A percentile compares a stretch with the other conserved stretches of the same genome.
phyloP scores from a whole-genome alignment of 345 rosid species.

The Hibiscus trionum region DNA sequence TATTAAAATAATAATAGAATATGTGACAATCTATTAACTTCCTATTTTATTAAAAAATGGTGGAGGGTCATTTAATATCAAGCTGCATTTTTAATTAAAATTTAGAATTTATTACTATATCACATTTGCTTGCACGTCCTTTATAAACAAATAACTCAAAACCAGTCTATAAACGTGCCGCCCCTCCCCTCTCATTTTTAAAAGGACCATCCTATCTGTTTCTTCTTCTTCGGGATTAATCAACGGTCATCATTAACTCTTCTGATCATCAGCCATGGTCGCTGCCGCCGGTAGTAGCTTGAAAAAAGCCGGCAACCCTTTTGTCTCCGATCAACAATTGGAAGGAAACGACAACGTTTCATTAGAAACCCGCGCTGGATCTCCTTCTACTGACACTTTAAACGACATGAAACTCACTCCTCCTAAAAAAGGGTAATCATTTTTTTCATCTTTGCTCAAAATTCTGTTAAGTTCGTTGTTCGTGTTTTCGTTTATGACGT shows the following conservation, averaged over 20 bases:
- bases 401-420: constrained; percentile 47
- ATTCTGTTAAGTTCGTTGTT: neutral
- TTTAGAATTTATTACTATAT: too few species aligned
- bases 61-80: too few species aligned
- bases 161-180: constrained; percentile 38
- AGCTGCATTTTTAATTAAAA: too few species aligned
- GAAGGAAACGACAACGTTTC: constrained; percentile 34
- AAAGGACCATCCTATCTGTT: constrained; percentile 16
- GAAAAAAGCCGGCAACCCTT: constrained; percentile 23
- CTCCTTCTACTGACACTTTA: constrained; percentile 32
- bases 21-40: too few species aligned
- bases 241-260: neutral
- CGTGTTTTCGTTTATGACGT: neutral
- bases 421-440: constrained; percentile 51
- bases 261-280: constrained; percentile 20
- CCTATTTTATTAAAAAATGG: too few species aligned
- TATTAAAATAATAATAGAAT: too few species aligned
- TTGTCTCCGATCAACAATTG: constrained; percentile 17
- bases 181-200: constrained; percentile 25
- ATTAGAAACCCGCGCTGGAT: constrained; percentile 41
- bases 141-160: neutral
- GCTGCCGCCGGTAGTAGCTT: neutral
- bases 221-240: constrained; percentile 17
- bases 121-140: too few species aligned
- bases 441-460: neutral